These are phyloP conservation scores for Microcos paniculata DNA, from an alignment of 345 rosid genomes.

Conservation along the genomic window DNA sequence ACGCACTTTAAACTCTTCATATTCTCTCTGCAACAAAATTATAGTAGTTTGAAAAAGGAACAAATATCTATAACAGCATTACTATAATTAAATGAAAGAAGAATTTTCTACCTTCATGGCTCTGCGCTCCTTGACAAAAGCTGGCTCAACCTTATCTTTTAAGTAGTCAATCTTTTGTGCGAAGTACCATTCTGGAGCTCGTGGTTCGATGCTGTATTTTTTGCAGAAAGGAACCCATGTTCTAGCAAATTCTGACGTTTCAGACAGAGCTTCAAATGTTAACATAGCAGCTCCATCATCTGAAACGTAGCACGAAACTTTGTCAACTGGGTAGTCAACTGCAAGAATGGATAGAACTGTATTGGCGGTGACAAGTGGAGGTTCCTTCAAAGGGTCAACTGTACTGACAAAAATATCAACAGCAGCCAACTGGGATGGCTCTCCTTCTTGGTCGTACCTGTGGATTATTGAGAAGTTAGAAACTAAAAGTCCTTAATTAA, in stretches of 20 bases:
- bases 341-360: constrained; percentile 88
- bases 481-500: not conserved
- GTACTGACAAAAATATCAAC: constrained; percentile 95
- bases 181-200: constrained; percentile 93
- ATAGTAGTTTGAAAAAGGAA: not conserved
- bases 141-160: constrained; percentile 87
- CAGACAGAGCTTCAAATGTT: constrained; percentile 81
- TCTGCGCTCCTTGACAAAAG: constrained; percentile 91
- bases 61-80: not conserved
- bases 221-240: constrained; percentile 93
- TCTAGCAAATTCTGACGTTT: constrained; percentile 90
- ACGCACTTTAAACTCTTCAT: constrained; percentile 86
- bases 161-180: constrained; percentile 79
- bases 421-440: constrained; percentile 82
- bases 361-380: constrained; percentile 94
- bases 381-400: constrained; percentile 91
- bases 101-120: constrained; percentile 72
- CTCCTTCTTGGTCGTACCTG: constrained; percentile 92
- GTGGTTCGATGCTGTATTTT: constrained; percentile 82
- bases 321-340: constrained; percentile 92
- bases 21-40: constrained; percentile 65
- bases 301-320: constrained; percentile 91
- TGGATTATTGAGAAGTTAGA: not conserved
- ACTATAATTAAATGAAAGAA: not conserved
- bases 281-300: constrained; percentile 98